Percentiles rank a stretch among this genome's conserved stretches.
phyloP scores from a whole-genome alignment of 768 basidiomycete genomes.

The Leccinum variicolor region DNA sequence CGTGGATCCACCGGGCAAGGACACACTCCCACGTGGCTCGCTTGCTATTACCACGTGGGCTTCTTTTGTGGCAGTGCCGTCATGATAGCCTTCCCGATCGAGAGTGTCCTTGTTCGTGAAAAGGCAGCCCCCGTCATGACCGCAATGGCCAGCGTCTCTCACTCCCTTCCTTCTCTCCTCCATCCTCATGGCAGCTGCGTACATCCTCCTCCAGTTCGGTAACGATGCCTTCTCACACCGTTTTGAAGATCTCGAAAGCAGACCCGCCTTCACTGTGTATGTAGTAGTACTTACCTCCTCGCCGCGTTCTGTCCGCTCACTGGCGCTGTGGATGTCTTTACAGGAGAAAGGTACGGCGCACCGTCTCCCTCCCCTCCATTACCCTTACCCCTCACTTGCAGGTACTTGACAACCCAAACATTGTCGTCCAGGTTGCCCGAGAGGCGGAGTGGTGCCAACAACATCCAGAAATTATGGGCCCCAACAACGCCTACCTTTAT shows the following conservation, averaged over 20 bases:
- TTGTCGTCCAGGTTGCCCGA: slow-evolving; percentile 60
- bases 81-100: slow-evolving; percentile 36
- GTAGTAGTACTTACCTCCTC: slow-evolving; percentile 20
- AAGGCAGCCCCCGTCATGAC: slow-evolving; percentile 21
- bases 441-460: slow-evolving; percentile 65
- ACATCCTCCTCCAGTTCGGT: slow-evolving; percentile 63
- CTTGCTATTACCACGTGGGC: slow-evolving; percentile 30
- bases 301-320: slow-evolving; percentile 2
- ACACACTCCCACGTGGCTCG: slow-evolving; percentile 35
- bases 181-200: slow-evolving; percentile 35
- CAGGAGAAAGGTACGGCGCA: slow-evolving; percentile 23
- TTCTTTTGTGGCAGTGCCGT: slow-evolving; percentile 28
- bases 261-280: slow-evolving; percentile 67
- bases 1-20: slow-evolving; percentile 9
- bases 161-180: slow-evolving; percentile 19
- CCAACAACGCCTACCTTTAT: slow-evolving; percentile 72
- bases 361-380: background rate
- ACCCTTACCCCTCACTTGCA: slow-evolving; percentile 17
- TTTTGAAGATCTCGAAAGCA: slow-evolving; percentile 62
- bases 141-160: slow-evolving; percentile 8
- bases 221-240: slow-evolving; percentile 56
- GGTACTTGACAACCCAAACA: slow-evolving; percentile 57
- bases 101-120: slow-evolving; percentile 39
- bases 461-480: slow-evolving; percentile 74
- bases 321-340: background rate